These are phyloP conservation scores for Chrysanthemum lavandulifolium DNA, from an alignment of 129 eudicot genomes.

Conservation along the genomic window DNA sequence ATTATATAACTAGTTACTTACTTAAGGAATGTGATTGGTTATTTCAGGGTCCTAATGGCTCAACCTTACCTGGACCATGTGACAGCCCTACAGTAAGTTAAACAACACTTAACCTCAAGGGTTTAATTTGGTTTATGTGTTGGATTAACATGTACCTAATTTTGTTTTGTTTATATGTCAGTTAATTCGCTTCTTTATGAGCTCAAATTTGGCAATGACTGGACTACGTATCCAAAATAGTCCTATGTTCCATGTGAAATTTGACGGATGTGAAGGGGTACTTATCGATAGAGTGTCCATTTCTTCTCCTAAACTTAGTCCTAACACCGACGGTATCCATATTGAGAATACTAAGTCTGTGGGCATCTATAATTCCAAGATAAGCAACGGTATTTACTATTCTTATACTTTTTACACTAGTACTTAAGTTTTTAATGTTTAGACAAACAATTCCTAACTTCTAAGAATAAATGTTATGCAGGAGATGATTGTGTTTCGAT, in stretches of 20 bases:
- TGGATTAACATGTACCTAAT: neutral
- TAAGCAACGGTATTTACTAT: constrained; percentile 54
- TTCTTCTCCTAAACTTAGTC: constrained; percentile 88
- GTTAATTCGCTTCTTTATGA: constrained; percentile 90
- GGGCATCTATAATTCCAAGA: constrained; percentile 81
- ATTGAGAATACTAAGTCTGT: constrained; percentile 76
- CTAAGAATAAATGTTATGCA: constrained; percentile 15
- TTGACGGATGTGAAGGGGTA: constrained; percentile 94
- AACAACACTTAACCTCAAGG: neutral
- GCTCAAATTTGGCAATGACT: constrained; percentile 61
- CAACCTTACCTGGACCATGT: constrained; percentile 27
- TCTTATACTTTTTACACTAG: too few species aligned
- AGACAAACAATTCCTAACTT: too few species aligned
- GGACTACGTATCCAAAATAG: constrained; percentile 83
- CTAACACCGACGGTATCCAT: constrained; percentile 96
- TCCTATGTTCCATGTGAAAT: constrained; percentile 92
- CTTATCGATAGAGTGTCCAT: constrained; percentile 65
- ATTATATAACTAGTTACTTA: too few species aligned
- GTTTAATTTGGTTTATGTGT: neutral
- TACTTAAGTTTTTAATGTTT: too few species aligned
- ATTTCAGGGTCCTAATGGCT: too few species aligned
- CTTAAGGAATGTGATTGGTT: too few species aligned
- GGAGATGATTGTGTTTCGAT: constrained; percentile 99
- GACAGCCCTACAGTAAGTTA: constrained; percentile 91
- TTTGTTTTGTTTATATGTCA: constrained; percentile 21